phyloP scores from a whole-genome alignment of 2,329 filamentous ascomycete species.

The Pseudogymnoascus sp. region DNA sequence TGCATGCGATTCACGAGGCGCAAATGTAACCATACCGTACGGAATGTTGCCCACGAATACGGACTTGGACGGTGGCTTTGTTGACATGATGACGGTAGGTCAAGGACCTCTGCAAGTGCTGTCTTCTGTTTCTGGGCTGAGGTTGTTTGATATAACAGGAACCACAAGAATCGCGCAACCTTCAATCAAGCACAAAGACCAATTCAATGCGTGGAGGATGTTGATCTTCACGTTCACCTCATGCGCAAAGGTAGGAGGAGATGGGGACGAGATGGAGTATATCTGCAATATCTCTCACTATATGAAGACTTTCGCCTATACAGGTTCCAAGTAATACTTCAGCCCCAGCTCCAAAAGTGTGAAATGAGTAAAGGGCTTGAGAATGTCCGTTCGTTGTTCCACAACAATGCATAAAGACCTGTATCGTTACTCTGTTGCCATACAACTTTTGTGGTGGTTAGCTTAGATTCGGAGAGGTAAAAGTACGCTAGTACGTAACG shows the following conservation, averaged over 20 bases:
- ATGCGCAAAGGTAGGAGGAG: conserved; percentile 7
- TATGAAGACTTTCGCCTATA: conserved; percentile 6
- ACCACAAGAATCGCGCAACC: background rate
- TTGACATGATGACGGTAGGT: conserved; percentile 48
- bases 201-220: background rate
- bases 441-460: conserved; percentile 5
- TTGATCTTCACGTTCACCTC: conserved; percentile 6
- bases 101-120: background rate
- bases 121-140: background rate
- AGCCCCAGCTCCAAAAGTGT: background rate
- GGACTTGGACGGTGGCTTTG: conserved; percentile 67
- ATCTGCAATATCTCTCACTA: conserved; percentile 8
- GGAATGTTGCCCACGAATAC: conserved; percentile 82
- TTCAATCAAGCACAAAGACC: background rate
- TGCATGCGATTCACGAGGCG: conserved; percentile 2
- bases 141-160: background rate
- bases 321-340: background rate
- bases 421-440: background rate
- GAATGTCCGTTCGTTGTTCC: background rate
- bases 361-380: background rate
- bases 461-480: background rate
- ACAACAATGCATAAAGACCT: conserved; percentile 4
- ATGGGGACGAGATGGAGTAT: background rate
- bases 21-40: conserved; percentile 51
- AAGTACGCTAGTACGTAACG: conserved; percentile 2